These are phyloP conservation scores for Neospora caninum DNA, from an alignment of 169 alveolate genomes.

Conservation along the genomic window DNA sequence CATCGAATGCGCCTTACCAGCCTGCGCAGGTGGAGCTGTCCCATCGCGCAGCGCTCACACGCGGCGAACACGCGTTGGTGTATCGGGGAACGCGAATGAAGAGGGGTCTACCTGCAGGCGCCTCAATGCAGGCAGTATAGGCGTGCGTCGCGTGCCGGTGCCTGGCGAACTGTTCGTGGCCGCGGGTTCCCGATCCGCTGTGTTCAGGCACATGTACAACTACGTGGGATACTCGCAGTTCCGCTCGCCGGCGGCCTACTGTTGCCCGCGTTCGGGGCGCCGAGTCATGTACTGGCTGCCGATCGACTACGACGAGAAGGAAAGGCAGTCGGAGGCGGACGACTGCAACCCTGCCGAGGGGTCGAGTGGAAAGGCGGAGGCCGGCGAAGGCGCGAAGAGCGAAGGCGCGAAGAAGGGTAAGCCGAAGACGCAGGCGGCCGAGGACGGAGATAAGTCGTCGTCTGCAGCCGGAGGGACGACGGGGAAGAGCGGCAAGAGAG, in stretches of 20 bases:
- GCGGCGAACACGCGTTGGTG: too few species aligned
- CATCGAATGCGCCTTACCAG: too few species aligned
- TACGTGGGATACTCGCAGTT: slow-evolving; percentile 68
- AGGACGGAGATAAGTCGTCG: slow-evolving; percentile 10
- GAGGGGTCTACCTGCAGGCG: too few species aligned
- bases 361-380: slow-evolving; percentile 27
- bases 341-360: background rate
- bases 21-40: too few species aligned
- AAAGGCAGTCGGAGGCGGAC: background rate
- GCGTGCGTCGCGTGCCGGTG: too few species aligned
- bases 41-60: too few species aligned
- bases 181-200: background rate
- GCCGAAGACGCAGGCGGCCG: background rate
- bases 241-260: slow-evolving; percentile 67
- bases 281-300: slow-evolving; percentile 68
- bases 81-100: too few species aligned
- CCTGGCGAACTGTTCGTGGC: too few species aligned
- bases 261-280: slow-evolving; percentile 67
- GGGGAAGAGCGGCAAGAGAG: slow-evolving; percentile 35
- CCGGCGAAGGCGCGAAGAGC: background rate
- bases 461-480: background rate
- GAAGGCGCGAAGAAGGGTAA: background rate
- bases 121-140: too few species aligned
- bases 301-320: slow-evolving; percentile 29
- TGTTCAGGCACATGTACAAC: slow-evolving; percentile 61